Evolutionary conservation across 2,329 filamentous ascomycete genomes (phyloP).

Genomic region (Trichoderma guizhouense): DNA sequence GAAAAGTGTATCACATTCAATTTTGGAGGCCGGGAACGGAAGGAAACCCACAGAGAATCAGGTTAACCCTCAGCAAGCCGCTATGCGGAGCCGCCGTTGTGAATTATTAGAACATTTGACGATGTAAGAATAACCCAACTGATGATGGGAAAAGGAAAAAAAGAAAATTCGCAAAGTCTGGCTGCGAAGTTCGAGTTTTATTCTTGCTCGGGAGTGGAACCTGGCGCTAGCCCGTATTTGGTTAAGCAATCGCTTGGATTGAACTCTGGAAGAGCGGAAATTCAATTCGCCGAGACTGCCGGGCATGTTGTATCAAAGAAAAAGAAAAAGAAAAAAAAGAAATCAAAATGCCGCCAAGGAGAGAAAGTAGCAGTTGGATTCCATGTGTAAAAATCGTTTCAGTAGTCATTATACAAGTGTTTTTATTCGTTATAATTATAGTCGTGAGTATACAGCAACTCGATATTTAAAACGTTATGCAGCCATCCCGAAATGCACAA

Average conservation of each 20-base stretch:
- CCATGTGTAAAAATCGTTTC: background rate
- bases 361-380: background rate
- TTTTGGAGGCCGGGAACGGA: constrained; percentile 56
- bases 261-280: background rate
- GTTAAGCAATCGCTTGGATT: background rate
- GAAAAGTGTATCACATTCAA: constrained; percentile 46
- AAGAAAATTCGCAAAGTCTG: constrained; percentile 24
- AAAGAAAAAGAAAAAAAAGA: too few species aligned
- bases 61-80: constrained; percentile 54
- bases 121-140: constrained; percentile 48
- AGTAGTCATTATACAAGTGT: background rate
- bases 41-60: constrained; percentile 47
- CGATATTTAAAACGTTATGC: background rate
- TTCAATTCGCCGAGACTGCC: constrained; percentile 1
- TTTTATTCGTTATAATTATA: background rate
- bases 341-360: background rate
- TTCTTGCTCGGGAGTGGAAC: constrained; percentile 19
- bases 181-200: background rate
- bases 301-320: background rate
- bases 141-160: constrained; percentile 41
- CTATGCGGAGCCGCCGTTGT: constrained; percentile 49
- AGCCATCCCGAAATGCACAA: background rate
- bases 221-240: background rate
- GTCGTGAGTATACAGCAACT: background rate
- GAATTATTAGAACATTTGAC: constrained; percentile 48